Base-by-base conservation (phyloP, 208 protist genomes). In the Trypanosoma melophagium region DNA sequence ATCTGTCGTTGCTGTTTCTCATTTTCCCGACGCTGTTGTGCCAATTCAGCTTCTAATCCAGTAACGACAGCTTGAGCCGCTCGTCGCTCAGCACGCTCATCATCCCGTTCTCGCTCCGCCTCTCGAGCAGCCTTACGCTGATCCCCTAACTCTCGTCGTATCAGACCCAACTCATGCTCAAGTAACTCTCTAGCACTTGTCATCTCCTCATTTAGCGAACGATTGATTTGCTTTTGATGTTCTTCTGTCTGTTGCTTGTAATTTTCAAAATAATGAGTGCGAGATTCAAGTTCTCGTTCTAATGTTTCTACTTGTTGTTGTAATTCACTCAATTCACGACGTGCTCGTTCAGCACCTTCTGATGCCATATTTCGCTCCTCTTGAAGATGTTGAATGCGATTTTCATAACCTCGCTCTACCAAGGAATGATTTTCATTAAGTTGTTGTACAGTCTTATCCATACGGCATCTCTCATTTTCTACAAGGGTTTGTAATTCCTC, bases 201-300 rank as follows among this genome's bases (percentile, higher is more conserved):
- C 64, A 87, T 40, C 71, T 92, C 86, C 60, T 73, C 69, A 60
- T 86, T 73, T 69, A 89, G 68, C 22, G 77, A 62, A 21, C 49
- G 69, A 41, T 69, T 80, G 56, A 86, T 76, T 0, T 75, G 58
- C 42, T 79, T 66, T 63, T 84, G 45, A 38, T 84, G 78, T 0
- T 61, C 73, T 17, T 60, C 56, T 42, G 80, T 60, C 12, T 65
- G 57, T n/a, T 64, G 58, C 73, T 70, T 57, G 21, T 75, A 70
- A 7, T 63, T 52, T 40, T 66, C 61, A 66, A 66, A 65, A 17
- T 31, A 24, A 1, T 10, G 40, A 8, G 35, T 56, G 13, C 49
- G 58, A 22, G 24, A 25, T 8, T 58, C 55, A 14, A 62, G 41
- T 19, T 80, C 60, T 50, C 49, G 14, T 40, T 69, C 64, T 19